These are phyloP conservation scores for Prinsepia uniflora DNA, from an alignment of 306 rosid species.

Conservation along the genomic window DNA sequence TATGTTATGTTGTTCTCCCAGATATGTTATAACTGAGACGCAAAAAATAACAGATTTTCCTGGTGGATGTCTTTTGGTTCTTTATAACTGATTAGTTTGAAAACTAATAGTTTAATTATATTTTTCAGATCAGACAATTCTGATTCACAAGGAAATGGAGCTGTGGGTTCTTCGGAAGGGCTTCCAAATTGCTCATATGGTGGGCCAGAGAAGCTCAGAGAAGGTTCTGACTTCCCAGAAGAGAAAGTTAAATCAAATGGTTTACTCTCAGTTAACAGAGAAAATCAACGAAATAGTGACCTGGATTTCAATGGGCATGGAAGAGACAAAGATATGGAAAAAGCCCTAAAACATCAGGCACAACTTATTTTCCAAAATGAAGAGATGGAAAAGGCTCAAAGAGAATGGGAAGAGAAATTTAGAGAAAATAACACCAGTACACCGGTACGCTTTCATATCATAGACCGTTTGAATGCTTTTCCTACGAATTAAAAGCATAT, in stretches of 20 bases:
- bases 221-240: constrained; percentile 44
- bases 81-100: not conserved
- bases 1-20: not conserved
- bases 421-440: constrained; percentile 76
- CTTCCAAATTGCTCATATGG: constrained; percentile 36
- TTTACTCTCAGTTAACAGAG: constrained; percentile 16
- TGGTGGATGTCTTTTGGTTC: not conserved
- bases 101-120: constrained; percentile 2
- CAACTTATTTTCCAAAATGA: constrained; percentile 71
- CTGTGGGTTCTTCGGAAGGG: constrained; percentile 41
- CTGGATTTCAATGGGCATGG: constrained; percentile 40
- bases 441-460: constrained; percentile 50
- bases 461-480: constrained; percentile 8
- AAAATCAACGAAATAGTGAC: constrained; percentile 29
- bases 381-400: constrained; percentile 90
- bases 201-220: constrained; percentile 31
- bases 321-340: constrained; percentile 59
- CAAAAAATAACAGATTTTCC: not conserved
- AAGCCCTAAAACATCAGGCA: constrained; percentile 71
- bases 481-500: not conserved
- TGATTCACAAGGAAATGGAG: constrained; percentile 42
- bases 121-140: constrained; percentile 45
- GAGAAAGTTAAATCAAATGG: constrained; percentile 32
- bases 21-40: not conserved
- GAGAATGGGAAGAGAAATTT: constrained; percentile 92